Evolutionary conservation across 306 rosid genomes (phyloP), one percentile per base, ranked within the genome.

Genomic region (Cucumis hystrix): DNA sequence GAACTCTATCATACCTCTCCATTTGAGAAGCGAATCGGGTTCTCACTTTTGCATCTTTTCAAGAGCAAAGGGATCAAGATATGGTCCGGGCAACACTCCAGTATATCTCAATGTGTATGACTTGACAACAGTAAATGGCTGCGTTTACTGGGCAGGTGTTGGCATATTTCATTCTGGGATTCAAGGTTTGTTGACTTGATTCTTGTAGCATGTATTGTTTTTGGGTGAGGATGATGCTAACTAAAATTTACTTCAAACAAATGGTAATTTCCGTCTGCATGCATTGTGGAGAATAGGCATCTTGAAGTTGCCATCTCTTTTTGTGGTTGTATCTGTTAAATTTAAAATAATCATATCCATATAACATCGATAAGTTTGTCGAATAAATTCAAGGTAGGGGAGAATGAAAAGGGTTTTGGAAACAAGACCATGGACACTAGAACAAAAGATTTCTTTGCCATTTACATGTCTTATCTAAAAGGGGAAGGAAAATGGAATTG

Each of bases 81-180:
- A 52, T 77, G 76, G 82, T 81, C 86, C 92, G 15, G 92, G 91
- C 74, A 86, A 86, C 58, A 8, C 91, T 21, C 96, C 97, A 72
- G 96, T 94, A 52, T 94, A 94, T 86, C 91, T 94, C 76, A 94
- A 92, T 84, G 96, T 94, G 39, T 94, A 94, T 80, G 98, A 94
- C 84, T 89, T 94, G 78, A 94, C 98, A 20, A 82, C 91, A 21
- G 92, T 86, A 64, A 94, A 94, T 82, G 97, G 97, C 68, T 94
- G 91, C 64, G 87, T 92, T 83, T 91, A 84, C 71, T 94, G 98
- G 98, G 98, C 98, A 20, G 98, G 98, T 51, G 79, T 94, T 74
- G 98, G 97, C 39, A 89, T 92, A 85, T 94, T 89, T 85, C 98
- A 94, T 86, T 83, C 98, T 3, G 98, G 92, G 35, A 84, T 94